Base-by-base conservation (phyloP, 352 stramenopile species). In the Phytophthora quininea region DNA sequence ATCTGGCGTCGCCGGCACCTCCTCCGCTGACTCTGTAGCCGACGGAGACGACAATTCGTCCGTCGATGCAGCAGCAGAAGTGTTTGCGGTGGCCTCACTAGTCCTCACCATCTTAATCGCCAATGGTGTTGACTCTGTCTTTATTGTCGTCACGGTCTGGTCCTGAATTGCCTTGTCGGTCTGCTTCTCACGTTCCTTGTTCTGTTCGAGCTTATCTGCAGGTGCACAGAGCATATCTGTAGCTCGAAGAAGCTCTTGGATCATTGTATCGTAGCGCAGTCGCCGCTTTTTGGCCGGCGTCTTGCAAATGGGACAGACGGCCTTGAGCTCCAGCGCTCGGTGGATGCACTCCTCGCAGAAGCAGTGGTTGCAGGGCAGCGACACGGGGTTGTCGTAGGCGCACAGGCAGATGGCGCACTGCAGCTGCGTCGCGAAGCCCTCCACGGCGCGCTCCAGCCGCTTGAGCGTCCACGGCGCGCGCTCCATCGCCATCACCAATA, bases 311-410 rank as follows among this genome's bases (percentile, higher is more conserved):
- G 88, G 88, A 49, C 88, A 96, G 49, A 82, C 58, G 15, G 80
- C 58, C 64, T 92, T 93, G 64, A 95, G 82, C 64, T 92, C 82
- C 12, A 96, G 71, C 43, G 86, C 84, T 54, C 85, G 85, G 63
- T 93, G 78, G 71, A 96, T 96, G 71, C 88, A 96, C 59, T 93
- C 84, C 58, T 93, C 82, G 55, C 88, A 96, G 69, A 95, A 96
- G 68, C 82, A 93, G 74, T 96, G 88, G 64, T 95, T 92, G 66
- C 88, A 96, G 15, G 88, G 88, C 65, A 96, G 64, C 9, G 88
- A 95, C 37, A 84, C 76, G 30, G 88, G 85, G 33, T 65, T 79
- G 6, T 78, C 73, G 68, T 93, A 92, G 38, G 80, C 73, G 67
- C 82, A 92, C 24, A 96, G 74, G 54, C 88, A 96, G 57, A 96